phyloP scores from a whole-genome alignment of 352 stramenopile species.

The Phytopythium montanum region DNA sequence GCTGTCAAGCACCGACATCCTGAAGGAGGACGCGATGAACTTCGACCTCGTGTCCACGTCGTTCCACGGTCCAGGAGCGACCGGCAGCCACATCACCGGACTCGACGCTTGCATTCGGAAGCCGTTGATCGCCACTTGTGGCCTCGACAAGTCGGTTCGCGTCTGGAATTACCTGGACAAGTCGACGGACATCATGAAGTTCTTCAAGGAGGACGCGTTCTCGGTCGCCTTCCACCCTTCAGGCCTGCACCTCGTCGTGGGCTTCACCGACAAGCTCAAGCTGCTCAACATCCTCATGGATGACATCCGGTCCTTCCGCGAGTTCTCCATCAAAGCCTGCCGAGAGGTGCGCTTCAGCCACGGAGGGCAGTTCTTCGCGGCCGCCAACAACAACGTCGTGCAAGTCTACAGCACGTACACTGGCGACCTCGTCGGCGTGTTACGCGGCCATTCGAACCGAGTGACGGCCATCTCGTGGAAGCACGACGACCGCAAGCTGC shows the following conservation, averaged over 20 bases:
- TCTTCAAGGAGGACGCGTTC: slow-evolving; percentile 89
- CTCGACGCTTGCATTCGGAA: slow-evolving; percentile 93
- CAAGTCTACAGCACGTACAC: slow-evolving; percentile 84
- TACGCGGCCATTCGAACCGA: slow-evolving; percentile 81
- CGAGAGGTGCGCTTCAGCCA: slow-evolving; percentile 89
- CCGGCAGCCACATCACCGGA: slow-evolving; percentile 82
- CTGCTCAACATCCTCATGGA: slow-evolving; percentile 95
- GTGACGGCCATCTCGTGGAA: slow-evolving; percentile 83
- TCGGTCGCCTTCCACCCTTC: slow-evolving; percentile 91
- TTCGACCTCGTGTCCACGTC: slow-evolving; percentile 89
- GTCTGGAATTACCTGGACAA: slow-evolving; percentile 95
- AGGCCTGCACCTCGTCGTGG: slow-evolving; percentile 86
- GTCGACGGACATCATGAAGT: slow-evolving; percentile 88
- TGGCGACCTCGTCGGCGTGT: slow-evolving; percentile 57
- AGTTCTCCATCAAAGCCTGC: slow-evolving; percentile 92
- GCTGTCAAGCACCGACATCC: slow-evolving; percentile 88
- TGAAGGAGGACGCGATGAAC: slow-evolving; percentile 93
- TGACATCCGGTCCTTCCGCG: slow-evolving; percentile 88
- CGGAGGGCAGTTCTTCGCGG: slow-evolving; percentile 89
- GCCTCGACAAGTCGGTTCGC: slow-evolving; percentile 87
- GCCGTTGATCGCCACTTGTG: slow-evolving; percentile 88
- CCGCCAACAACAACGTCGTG: slow-evolving; percentile 87
- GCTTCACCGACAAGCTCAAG: slow-evolving; percentile 92
- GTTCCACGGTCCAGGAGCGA: slow-evolving; percentile 77
- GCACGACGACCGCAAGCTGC: slow-evolving; percentile 66